phyloP scores from a whole-genome alignment of 225 moss, liverwort and hornwort genomes.

The Physcomitrellopsis africana region DNA sequence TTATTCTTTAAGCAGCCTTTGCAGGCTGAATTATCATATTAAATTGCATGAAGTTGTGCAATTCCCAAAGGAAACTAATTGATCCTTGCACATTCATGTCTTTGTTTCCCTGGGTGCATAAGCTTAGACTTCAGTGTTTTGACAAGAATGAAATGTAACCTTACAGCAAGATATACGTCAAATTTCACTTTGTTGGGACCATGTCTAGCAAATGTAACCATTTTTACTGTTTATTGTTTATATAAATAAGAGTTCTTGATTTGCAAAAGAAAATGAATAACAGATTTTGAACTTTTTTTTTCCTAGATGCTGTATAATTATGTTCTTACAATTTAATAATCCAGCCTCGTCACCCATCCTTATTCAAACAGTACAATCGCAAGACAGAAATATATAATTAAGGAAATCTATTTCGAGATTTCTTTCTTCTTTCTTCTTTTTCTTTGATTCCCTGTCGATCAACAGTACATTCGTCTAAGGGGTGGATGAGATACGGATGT shows the following conservation, averaged over 20 bases:
- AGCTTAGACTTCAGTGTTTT: too few relatives aligned
- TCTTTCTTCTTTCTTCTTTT: neutral
- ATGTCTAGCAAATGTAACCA: neutral
- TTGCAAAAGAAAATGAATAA: neutral
- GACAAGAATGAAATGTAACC: neutral
- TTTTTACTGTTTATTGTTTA: neutral
- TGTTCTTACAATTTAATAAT: neutral
- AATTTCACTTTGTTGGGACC: neutral
- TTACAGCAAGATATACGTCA: neutral
- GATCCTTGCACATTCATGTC: too few relatives aligned
- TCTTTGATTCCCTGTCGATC: too few relatives aligned
- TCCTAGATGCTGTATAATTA: neutral
- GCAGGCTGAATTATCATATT: slow-evolving; percentile 14
- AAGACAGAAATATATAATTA: neutral
- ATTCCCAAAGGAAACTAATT: neutral
- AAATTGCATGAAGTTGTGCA: neutral
- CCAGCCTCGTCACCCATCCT: neutral
- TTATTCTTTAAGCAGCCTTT: slow-evolving; percentile 25
- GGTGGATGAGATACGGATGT: too few relatives aligned
- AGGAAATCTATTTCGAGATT: neutral
- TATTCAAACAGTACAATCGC: neutral
- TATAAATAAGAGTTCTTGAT: neutral
- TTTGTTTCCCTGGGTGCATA: too few relatives aligned
- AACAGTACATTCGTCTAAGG: too few relatives aligned
- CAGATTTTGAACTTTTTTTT: neutral